phyloP scores from a whole-genome alignment of 768 basidiomycete species.

The Polyporus arcularius region DNA sequence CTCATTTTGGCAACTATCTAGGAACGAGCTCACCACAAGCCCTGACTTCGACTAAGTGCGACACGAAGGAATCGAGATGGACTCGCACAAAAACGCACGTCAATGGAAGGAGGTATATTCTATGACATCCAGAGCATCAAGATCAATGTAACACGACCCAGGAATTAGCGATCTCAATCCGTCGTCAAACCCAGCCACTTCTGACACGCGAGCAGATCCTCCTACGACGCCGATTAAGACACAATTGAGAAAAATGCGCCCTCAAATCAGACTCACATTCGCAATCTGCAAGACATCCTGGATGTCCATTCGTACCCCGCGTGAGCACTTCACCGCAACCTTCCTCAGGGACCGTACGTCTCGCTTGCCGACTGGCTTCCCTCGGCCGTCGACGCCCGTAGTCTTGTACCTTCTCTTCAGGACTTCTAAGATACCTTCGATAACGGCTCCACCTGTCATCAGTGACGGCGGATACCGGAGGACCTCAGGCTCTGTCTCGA shows the following conservation, averaged over 20 bases:
- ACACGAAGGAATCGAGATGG: too few relatives aligned
- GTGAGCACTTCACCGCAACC: slow-evolving; percentile 15
- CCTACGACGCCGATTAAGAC: not conserved
- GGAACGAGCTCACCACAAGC: too few relatives aligned
- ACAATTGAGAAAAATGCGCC: not conserved
- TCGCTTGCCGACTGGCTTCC: slow-evolving; percentile 12
- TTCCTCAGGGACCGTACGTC: slow-evolving; percentile 11
- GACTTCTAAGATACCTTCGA: slow-evolving; percentile 44
- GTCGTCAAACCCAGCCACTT: slow-evolving; percentile 6
- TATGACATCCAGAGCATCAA: too few relatives aligned
- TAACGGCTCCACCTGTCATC: slow-evolving; percentile 54
- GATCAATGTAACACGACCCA: too few relatives aligned
- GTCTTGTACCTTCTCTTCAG: slow-evolving; percentile 37
- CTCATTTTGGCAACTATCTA: too few relatives aligned
- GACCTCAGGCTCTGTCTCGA: slow-evolving; percentile 49
- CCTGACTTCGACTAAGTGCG: too few relatives aligned
- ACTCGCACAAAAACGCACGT: too few relatives aligned
- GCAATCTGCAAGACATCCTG: slow-evolving; percentile 21
- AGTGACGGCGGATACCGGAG: slow-evolving; percentile 53
- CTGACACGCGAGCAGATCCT: slow-evolving; percentile 5
- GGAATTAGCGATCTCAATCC: too few relatives aligned
- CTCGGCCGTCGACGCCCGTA: slow-evolving; percentile 1
- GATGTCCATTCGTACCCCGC: slow-evolving; percentile 19
- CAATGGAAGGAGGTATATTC: too few relatives aligned
- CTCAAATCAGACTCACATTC: slow-evolving; percentile 8